phyloP scores from a whole-genome alignment of 1,284 basidiomycete species.

The Sutorius eximius region DNA sequence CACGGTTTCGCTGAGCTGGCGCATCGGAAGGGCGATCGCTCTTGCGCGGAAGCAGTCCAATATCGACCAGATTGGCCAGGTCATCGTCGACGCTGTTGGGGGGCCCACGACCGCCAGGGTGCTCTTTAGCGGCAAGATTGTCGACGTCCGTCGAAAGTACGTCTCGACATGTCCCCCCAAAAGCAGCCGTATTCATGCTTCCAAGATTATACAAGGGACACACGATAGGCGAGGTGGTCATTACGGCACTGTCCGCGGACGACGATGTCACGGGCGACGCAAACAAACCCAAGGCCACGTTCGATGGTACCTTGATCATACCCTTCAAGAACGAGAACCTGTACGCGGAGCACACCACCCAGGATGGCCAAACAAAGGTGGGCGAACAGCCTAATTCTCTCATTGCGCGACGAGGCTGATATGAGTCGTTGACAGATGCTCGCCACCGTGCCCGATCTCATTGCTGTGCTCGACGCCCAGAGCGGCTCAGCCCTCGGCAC shows the following conservation, averaged over 20 bases:
- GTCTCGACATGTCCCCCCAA: slow-evolving; percentile 6
- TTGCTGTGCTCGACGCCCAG: slow-evolving; percentile 57
- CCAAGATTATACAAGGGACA: slow-evolving; percentile 43
- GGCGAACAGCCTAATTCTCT: not conserved
- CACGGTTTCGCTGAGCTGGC: slow-evolving; percentile 58
- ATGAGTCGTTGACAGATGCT: slow-evolving; percentile 26
- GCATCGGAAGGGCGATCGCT: slow-evolving; percentile 51
- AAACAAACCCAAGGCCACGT: slow-evolving; percentile 10
- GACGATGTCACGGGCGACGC: slow-evolving; percentile 20
- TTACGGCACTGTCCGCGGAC: slow-evolving; percentile 36
- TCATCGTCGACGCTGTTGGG: slow-evolving; percentile 49
- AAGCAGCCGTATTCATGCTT: not conserved
- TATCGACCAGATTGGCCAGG: slow-evolving; percentile 47
- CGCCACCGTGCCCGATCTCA: slow-evolving; percentile 58
- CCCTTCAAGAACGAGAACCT: slow-evolving; percentile 68
- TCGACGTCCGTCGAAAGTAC: slow-evolving; percentile 46
- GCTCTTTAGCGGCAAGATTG: slow-evolving; percentile 57
- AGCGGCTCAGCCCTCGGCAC: slow-evolving; percentile 55
- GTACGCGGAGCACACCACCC: slow-evolving; percentile 40
- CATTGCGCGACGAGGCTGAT: slow-evolving; percentile 8
- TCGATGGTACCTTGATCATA: slow-evolving; percentile 38
- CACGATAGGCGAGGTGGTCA: slow-evolving; percentile 50
- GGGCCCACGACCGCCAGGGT: slow-evolving; percentile 42
- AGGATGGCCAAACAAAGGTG: slow-evolving; percentile 28
- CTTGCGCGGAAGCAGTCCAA: slow-evolving; percentile 43